phyloP scores from a whole-genome alignment of 768 basidiomycete genomes.

The Omphalotus guepiniiformis region DNA sequence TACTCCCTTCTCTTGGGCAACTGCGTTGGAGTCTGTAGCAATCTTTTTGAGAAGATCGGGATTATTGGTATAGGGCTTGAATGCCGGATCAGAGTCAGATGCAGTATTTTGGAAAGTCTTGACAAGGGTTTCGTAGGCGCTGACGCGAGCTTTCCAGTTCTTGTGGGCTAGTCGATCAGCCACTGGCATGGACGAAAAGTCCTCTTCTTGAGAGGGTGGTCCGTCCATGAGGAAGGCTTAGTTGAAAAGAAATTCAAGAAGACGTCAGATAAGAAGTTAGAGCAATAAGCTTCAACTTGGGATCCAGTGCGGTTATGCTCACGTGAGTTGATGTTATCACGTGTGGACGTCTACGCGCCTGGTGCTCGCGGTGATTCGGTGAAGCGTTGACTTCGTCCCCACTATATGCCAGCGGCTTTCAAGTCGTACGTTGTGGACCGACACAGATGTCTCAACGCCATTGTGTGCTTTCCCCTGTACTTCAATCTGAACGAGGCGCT shows the following conservation, averaged over 20 bases:
- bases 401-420: too few relatives aligned
- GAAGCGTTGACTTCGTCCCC: too few relatives aligned
- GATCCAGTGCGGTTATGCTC: too few relatives aligned
- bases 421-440: too few relatives aligned
- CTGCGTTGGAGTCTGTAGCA: conserved; percentile 87
- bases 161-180: conserved; percentile 85
- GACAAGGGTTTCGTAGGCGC: conserved; percentile 84
- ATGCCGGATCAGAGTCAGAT: conserved; percentile 91
- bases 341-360: too few relatives aligned
- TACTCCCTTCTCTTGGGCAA: conserved; percentile 96
- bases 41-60: conserved; percentile 81
- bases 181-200: conserved; percentile 78
- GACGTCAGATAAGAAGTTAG: background rate
- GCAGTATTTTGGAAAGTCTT: conserved; percentile 85
- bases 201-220: conserved; percentile 88
- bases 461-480: too few relatives aligned
- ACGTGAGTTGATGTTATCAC: too few relatives aligned
- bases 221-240: conserved; percentile 66
- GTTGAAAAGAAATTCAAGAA: conserved; percentile 17
- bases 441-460: too few relatives aligned
- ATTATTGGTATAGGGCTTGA: conserved; percentile 82
- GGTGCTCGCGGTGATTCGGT: too few relatives aligned
- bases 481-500: background rate
- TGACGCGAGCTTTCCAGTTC: conserved; percentile 98
- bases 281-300: too few relatives aligned